Evolutionary conservation across 305 asterid species (phyloP), one percentile per base, ranked within the genome.

Genomic region (Plantago coronopus): DNA sequence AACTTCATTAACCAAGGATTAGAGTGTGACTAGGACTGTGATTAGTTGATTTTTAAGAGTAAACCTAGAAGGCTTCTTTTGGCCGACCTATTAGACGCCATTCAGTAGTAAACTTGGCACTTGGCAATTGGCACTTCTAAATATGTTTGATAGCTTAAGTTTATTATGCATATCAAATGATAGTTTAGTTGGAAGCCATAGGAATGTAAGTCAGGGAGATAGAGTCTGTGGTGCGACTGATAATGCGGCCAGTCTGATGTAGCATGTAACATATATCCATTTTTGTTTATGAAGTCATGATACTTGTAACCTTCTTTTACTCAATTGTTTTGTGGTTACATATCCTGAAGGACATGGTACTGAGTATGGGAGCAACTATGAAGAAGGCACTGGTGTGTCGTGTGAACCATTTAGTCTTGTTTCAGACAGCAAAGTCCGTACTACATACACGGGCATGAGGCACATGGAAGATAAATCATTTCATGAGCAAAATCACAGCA

Each of bases 331-430:
- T 50, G n/a, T n/a, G 40, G 40, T 40, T 13, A 44, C 65, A 46
- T 48, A 54, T 60, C 37, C 74, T 74, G 83, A 71, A 77, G 85
- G 68, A 69, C 44, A 18, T 54, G 22, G 61, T 72, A 69, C 57
- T 71, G 80, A 76, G 59, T 64, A 54, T 59, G 57, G 65, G 72
- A 69, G 63, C 65, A 70, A 63, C 23, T 54, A 54, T 42, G 75
- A 62, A 71, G 76, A 80, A 69, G 74, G 74, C 61, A 56, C 72
- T 22, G 63, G 69, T 40, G 48, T 65, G 65, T 59, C 74, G 25
- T 76, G 69, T 66, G 78, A 79, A 66, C 75, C 47, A 59, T 71
- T 69, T 54, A 72, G 74, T 65, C 75, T 70, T 56, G 60, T 48
- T 25, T 60, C 76, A 48, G 79, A 70, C 64, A 74, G 64, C 46